A percentile compares a stretch with the other conserved stretches of the same genome.
phyloP scores from a whole-genome alignment of 2,329 filamentous ascomycete genomes.

The Calonectria leucothoes region DNA sequence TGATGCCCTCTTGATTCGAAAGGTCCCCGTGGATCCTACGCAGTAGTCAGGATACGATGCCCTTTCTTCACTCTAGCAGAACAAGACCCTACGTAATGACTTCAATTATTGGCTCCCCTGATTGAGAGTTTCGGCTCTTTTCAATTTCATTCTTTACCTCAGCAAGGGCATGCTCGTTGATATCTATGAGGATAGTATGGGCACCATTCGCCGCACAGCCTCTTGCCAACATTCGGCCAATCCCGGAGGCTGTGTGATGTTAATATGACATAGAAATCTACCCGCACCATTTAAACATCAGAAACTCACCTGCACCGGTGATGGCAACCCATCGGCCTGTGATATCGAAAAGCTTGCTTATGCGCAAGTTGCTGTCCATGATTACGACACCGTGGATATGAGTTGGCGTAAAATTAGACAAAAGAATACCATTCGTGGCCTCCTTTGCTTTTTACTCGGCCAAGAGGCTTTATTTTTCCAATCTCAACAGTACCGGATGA shows the following conservation, averaged over 20 bases:
- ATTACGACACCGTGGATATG: neutral
- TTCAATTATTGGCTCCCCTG: neutral
- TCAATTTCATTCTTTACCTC: neutral
- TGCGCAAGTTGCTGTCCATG: neutral
- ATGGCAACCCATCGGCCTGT: constrained; percentile 5
- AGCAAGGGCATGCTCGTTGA: neutral
- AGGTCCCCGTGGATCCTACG: neutral
- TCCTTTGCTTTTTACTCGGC: neutral
- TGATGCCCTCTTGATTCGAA: neutral
- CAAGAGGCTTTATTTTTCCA: too few relatives aligned
- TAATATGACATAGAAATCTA: neutral
- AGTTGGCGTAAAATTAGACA: neutral
- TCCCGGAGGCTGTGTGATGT: neutral
- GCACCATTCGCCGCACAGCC: neutral
- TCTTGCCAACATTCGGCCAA: neutral
- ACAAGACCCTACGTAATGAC: neutral
- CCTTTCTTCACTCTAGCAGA: neutral
- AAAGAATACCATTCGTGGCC: too few relatives aligned
- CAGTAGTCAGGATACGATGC: neutral
- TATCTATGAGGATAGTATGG: neutral
- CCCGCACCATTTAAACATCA: neutral
- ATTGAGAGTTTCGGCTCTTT: neutral
- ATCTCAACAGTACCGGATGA: neutral
- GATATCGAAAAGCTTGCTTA: neutral
- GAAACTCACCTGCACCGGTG: neutral